Conservation (phyloP, 2,329 filamentous ascomycete genomes). For the Colletotrichum aenigma region DNA sequence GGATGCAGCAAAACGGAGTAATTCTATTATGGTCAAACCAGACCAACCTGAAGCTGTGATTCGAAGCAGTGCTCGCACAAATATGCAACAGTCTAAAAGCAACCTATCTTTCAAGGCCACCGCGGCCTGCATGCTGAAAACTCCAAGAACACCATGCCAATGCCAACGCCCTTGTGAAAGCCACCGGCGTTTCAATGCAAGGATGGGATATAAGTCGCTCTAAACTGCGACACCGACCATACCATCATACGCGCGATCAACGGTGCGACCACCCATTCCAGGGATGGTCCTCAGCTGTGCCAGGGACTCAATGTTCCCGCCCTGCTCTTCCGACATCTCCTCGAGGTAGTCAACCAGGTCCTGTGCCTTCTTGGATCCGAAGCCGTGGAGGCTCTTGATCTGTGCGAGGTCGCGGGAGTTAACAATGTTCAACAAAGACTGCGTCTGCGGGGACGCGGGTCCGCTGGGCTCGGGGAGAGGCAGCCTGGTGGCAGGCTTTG, state of each 20-base stretch:
- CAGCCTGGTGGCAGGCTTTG: slow-evolving; percentile 27
- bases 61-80: not conserved
- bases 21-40: not conserved
- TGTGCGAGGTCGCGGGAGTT: slow-evolving; percentile 72
- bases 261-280: slow-evolving; percentile 60
- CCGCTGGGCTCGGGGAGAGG: slow-evolving; percentile 45
- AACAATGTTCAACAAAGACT: slow-evolving; percentile 70
- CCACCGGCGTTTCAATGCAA: not conserved
- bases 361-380: slow-evolving; percentile 73
- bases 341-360: slow-evolving; percentile 64
- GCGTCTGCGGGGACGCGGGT: slow-evolving; percentile 58
- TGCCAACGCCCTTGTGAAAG: slow-evolving; percentile 7
- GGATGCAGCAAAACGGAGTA: not conserved
- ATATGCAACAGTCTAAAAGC: not conserved
- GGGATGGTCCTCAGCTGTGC: slow-evolving; percentile 58
- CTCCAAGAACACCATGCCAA: slow-evolving; percentile 17
- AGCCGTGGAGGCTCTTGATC: slow-evolving; percentile 71
- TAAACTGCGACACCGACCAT: slow-evolving; percentile 29
- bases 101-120: not conserved
- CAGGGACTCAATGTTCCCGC: slow-evolving; percentile 49
- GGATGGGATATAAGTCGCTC: not conserved
- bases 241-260: slow-evolving; percentile 62
- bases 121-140: slow-evolving; percentile 7
- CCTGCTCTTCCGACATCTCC: slow-evolving; percentile 43
- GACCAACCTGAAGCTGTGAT: not conserved